Evolutionary conservation across 75 land plant species (phyloP).

Genomic region (Cunninghamia lanceolata): DNA sequence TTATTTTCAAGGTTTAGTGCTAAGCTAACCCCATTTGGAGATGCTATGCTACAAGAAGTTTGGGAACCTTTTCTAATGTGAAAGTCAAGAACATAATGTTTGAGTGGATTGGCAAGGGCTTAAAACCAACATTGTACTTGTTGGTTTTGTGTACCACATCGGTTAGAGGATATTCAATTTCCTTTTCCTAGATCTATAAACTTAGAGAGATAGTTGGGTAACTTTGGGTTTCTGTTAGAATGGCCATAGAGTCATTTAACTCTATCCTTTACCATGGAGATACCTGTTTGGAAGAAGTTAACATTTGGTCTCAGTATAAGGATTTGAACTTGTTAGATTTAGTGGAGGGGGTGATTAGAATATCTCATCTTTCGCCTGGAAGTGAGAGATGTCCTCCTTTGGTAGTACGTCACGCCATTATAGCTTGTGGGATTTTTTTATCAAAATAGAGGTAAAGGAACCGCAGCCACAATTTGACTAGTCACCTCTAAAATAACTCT

Average conservation of each 20-base stretch:
- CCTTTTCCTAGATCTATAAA: not conserved
- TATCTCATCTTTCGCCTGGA: constrained; percentile 49
- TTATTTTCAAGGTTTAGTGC: not conserved
- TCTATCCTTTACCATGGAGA: constrained; percentile 48
- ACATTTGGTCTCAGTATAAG: constrained; percentile 37
- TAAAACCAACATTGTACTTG: not conserved
- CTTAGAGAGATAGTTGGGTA: not conserved
- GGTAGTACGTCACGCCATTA: constrained; percentile 70
- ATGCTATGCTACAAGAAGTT: too few relatives aligned
- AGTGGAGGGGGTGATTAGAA: constrained; percentile 52
- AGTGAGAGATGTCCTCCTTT: constrained; percentile 90
- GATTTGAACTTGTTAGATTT: constrained; percentile 28
- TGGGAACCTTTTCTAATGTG: constrained; percentile 1
- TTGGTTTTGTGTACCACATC: not conserved
- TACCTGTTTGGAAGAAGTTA: constrained; percentile 44
- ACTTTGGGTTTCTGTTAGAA: constrained; percentile 5
- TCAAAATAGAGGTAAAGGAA: constrained; percentile 64
- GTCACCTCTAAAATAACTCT: constrained; percentile 38
- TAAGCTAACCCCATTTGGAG: not conserved
- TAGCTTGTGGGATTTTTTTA: constrained; percentile 50
- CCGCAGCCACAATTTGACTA: constrained; percentile 17
- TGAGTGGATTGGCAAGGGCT: not conserved
- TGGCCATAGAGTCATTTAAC: constrained; percentile 18
- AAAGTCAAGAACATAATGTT: not conserved
- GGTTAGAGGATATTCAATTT: not conserved